Evolutionary conservation across 305 asterid species (phyloP), one percentile per base, ranked within the genome.

Genomic region (Solanum aculeatissimum): DNA sequence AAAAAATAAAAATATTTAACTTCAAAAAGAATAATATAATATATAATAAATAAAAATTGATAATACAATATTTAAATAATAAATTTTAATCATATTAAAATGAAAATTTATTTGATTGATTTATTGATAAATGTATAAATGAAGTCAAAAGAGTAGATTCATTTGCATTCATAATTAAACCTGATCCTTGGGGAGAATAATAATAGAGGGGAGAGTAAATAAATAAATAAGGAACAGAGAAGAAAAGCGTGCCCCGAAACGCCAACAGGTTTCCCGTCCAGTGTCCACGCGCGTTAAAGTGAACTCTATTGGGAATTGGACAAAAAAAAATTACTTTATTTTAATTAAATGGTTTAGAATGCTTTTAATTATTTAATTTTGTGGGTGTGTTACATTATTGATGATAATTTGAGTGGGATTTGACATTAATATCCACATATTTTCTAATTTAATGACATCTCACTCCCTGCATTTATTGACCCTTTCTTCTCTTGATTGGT

Each of bases 241-340:
- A 78, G 51, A 78, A 78, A 29, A 78, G 85, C 63, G 70, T 83
- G 85, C 68, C 85, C 85, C 81, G 57, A 43, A 69, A 49, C 54
- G 81, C 81, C 82, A 83, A 70, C 85, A 70, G 81, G 69, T 83
- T 83, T 58, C 68, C 85, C n/a, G 6, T 82, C 84, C 84, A 82
- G 62, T 82, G 77, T 82, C 84, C 84, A 82, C 84, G 84, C 84
- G 63, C 63, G 62, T 18, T 32, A 82, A 82, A 82, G 78, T n/a
- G 4, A 45, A 42, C 32, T 51, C 77, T 49, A 82, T 65, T 25
- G 78, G 79, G 84, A 65, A 63, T 63, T 82, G 78, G 25, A n/a
- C n/a, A n/a, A n/a, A n/a, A n/a, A n/a, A n/a, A n/a, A n/a, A n/a
- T n/a, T n/a, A 21, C 19, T 21, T 72, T 72, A 43, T 23, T 47